Evolutionary conservation across 805 yeast genomes (phyloP).

Genomic region (Cyberlindnera galapagoensis): DNA sequence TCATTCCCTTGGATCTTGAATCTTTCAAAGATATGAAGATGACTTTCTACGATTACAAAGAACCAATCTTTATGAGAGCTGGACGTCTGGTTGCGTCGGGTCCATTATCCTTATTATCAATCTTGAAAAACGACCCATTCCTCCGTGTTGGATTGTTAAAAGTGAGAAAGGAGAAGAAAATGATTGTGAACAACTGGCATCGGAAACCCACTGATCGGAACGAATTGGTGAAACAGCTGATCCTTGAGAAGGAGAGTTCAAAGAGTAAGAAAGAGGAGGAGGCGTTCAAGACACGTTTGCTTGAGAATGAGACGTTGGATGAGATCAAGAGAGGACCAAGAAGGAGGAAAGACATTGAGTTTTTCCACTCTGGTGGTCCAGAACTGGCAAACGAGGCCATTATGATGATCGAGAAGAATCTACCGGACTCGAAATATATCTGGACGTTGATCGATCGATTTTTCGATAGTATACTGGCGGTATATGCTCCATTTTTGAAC

Average conservation of each 20-base stretch:
- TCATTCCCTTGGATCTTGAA: no score
- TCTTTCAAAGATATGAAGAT: slow-evolving; percentile 13
- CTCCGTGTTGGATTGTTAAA: slow-evolving; percentile 20
- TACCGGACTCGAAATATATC: slow-evolving; percentile 18
- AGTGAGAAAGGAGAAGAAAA: slow-evolving; percentile 24
- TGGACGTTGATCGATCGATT: slow-evolving; percentile 21
- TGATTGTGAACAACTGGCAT: slow-evolving; percentile 5
- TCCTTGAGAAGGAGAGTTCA: slow-evolving; percentile 14
- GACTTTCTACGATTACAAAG: slow-evolving; percentile 26
- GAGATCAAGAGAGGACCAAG: slow-evolving; percentile 23
- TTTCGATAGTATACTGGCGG: slow-evolving; percentile 14
- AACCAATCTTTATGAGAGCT: slow-evolving; percentile 25
- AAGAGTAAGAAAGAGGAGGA: slow-evolving; percentile 18
- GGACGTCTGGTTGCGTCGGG: slow-evolving; percentile 28
- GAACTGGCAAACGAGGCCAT: slow-evolving; percentile 20
- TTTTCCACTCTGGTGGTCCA: slow-evolving; percentile 5
- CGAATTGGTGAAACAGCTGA: slow-evolving; percentile 17
- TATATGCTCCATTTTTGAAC: slow-evolving; percentile 24
- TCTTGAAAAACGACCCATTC: slow-evolving; percentile 27
- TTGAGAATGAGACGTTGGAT: slow-evolving; percentile 32
- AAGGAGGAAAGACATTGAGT: slow-evolving; percentile 11
- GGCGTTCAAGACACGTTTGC: slow-evolving; percentile 26
- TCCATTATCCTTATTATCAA: slow-evolving; percentile 25
- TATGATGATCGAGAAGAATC: slow-evolving; percentile 13
- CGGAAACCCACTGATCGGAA: slow-evolving; percentile 6